These are phyloP conservation scores for Platanthera zijinensis DNA, from an alignment of 106 monocot species.

Conservation along the genomic window DNA sequence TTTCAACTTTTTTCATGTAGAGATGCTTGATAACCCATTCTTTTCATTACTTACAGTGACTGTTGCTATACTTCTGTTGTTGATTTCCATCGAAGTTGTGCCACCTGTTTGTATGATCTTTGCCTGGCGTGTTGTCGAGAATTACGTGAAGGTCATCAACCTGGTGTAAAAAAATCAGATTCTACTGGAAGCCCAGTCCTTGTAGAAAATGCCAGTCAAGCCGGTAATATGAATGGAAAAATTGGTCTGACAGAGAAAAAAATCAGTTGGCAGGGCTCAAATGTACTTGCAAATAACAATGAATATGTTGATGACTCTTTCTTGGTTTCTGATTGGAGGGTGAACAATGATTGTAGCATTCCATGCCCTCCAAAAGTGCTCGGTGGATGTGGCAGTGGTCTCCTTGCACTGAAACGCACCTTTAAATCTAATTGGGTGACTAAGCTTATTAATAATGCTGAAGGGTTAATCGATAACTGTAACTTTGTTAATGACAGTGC, in stretches of 20 bases:
- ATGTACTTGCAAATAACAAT: slow-evolving; percentile 12
- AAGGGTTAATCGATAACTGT: slow-evolving; percentile 13
- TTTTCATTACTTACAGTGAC: slow-evolving; percentile 26
- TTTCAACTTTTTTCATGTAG: not conserved
- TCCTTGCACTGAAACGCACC: slow-evolving; percentile 19
- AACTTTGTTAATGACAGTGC: slow-evolving; percentile 10
- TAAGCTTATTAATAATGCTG: slow-evolving; percentile 25
- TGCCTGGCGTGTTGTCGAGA: slow-evolving; percentile 59
- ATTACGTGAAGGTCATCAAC: slow-evolving; percentile 44
- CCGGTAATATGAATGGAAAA: slow-evolving; percentile 1
- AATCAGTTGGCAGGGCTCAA: slow-evolving; percentile 23
- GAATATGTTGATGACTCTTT: not conserved
- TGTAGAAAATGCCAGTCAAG: not conserved
- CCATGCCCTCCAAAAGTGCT: slow-evolving; percentile 26
- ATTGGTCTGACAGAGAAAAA: slow-evolving; percentile 1
- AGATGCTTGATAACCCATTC: not conserved
- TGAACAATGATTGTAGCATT: slow-evolving; percentile 25
- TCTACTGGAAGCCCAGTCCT: slow-evolving; percentile 5
- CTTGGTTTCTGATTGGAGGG: slow-evolving; percentile 23
- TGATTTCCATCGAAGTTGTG: slow-evolving; percentile 69
- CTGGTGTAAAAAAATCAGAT: slow-evolving; percentile 33
- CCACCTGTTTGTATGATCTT: slow-evolving; percentile 45
- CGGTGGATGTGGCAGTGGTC: slow-evolving; percentile 29
- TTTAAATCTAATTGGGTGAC: slow-evolving; percentile 28
- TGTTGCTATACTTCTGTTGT: slow-evolving; percentile 60